Percentiles rank a stretch among this genome's conserved stretches.
phyloP scores from a whole-genome alignment of 78 protist genomes.

The Parvularia atlantis region DNA sequence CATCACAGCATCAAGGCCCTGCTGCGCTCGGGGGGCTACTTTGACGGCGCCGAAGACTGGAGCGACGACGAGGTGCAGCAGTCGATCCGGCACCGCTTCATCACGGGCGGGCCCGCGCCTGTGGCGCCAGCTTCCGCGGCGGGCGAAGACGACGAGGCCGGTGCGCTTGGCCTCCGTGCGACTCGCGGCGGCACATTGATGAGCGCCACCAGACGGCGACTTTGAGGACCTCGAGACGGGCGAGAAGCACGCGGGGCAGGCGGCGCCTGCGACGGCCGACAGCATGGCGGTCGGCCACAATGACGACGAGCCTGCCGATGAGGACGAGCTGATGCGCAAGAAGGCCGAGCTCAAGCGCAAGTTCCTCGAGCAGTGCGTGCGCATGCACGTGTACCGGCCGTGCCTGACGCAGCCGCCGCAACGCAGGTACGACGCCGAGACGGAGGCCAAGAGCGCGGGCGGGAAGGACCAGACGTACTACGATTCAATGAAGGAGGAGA shows the following conservation, averaged over 20 bases:
- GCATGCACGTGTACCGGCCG: too few species aligned
- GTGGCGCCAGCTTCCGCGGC: neutral
- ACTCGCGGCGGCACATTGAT: too few species aligned
- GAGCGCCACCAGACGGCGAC: too few species aligned
- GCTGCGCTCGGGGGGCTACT: too few species aligned
- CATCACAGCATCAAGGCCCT: too few species aligned
- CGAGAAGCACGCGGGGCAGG: slow-evolving; percentile 17
- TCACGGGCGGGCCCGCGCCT: neutral
- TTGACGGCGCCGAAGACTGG: too few species aligned
- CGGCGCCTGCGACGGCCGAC: neutral
- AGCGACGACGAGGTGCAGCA: too few species aligned
- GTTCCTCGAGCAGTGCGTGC: slow-evolving; percentile 34
- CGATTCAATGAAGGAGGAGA: slow-evolving; percentile 5
- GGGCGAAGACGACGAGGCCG: neutral
- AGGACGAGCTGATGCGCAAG: slow-evolving; percentile 29
- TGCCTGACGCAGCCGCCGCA: too few species aligned
- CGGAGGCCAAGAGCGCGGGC: neutral
- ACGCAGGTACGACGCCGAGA: too few species aligned
- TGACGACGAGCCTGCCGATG: slow-evolving; percentile 16
- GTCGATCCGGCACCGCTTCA: too few species aligned
- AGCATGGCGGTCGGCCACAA: neutral
- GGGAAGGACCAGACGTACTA: slow-evolving; percentile 11
- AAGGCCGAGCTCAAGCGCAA: slow-evolving; percentile 8
- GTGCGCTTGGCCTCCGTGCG: too few species aligned
- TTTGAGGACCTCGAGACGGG: slow-evolving; percentile 84